Conservation (phyloP, 2,329 filamentous ascomycete species). For the Cytospora schulzeri region DNA sequence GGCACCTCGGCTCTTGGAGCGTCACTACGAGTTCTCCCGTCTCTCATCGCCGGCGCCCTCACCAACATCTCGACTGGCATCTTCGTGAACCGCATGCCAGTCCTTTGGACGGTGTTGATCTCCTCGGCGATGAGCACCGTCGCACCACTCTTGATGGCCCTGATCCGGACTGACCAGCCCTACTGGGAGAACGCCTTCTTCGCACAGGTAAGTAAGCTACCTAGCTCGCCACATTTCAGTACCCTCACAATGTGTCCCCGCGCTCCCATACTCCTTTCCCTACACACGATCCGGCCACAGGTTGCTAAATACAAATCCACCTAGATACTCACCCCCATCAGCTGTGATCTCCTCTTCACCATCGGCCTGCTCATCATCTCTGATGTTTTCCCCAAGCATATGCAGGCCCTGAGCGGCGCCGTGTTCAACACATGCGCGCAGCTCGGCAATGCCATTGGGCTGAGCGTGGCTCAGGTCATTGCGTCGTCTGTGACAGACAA, state of each 20-base stretch:
- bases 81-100: slow-evolving; percentile 46
- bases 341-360: slow-evolving; percentile 55
- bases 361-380: slow-evolving; percentile 57
- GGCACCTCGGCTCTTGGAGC: slow-evolving; percentile 46
- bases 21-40: slow-evolving; percentile 49
- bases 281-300: too few relatives aligned
- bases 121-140: slow-evolving; percentile 46
- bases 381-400: slow-evolving; percentile 56
- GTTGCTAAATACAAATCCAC: too few relatives aligned
- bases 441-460: slow-evolving; percentile 37
- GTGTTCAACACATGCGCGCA: slow-evolving; percentile 63
- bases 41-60: slow-evolving; percentile 45
- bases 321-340: slow-evolving; percentile 44
- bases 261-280: too few relatives aligned
- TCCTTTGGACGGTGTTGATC: slow-evolving; percentile 42
- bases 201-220: slow-evolving; percentile 28
- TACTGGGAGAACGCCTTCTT: slow-evolving; percentile 55
- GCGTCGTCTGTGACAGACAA: too few relatives aligned
- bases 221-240: too few relatives aligned
- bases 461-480: slow-evolving; percentile 22
- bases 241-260: too few relatives aligned
- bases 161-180: slow-evolving; percentile 48
- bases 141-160: slow-evolving; percentile 57
- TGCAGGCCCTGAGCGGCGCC: slow-evolving; percentile 60
- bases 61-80: slow-evolving; percentile 49